phyloP scores from a whole-genome alignment of 2,329 filamentous ascomycete genomes.

The Xylariaceae sp. region DNA sequence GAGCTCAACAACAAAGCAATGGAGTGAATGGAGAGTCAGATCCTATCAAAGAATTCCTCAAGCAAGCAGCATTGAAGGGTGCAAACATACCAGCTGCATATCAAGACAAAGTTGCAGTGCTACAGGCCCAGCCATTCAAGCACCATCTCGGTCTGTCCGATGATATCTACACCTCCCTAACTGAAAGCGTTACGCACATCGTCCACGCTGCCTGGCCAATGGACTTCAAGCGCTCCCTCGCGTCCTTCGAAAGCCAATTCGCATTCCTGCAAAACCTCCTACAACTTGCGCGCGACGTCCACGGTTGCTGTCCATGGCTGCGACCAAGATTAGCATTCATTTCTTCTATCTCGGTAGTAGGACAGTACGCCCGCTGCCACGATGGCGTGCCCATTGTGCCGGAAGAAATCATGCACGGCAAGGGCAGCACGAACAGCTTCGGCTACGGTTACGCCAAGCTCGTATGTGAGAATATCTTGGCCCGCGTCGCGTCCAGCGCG shows the following conservation, averaged over 20 bases:
- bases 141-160: background rate
- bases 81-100: background rate
- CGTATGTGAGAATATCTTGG: conserved; percentile 40
- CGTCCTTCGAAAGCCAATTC: conserved; percentile 17
- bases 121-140: background rate
- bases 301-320: background rate
- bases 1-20: background rate
- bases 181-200: conserved; percentile 10
- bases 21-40: background rate
- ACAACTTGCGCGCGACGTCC: background rate
- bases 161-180: background rate
- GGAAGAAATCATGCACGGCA: conserved; percentile 33
- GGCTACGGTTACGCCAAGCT: conserved; percentile 43
- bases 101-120: background rate
- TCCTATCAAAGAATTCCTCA: background rate
- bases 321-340: conserved; percentile 25
- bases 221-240: conserved; percentile 19
- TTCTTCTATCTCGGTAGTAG: conserved; percentile 29
- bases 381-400: conserved; percentile 26
- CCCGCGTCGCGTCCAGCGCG: conserved; percentile 32
- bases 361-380: conserved; percentile 11
- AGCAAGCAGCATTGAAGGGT: background rate
- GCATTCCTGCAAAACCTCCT: conserved; percentile 5
- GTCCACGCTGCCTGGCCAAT: conserved; percentile 21
- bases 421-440: conserved; percentile 22